Evolutionary conservation across 78 protist genomes (phyloP).

Genomic region (Planoprotostelium fungivorum): DNA sequence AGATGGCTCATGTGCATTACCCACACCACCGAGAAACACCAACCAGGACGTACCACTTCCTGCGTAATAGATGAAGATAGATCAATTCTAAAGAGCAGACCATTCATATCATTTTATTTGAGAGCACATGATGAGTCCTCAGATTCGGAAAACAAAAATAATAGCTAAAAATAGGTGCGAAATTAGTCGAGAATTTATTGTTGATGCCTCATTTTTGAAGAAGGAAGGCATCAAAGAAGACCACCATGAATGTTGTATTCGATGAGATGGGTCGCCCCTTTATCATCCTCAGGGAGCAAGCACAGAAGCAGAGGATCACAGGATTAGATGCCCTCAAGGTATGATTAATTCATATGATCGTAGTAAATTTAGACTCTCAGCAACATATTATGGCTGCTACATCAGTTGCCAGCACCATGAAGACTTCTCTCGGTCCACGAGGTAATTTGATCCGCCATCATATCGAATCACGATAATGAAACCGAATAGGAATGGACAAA

Average conservation of each 20-base stretch:
- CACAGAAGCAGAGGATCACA: constrained; percentile 66
- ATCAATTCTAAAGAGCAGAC: no score
- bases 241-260: constrained; percentile 86
- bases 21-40: neutral
- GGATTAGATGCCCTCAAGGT: constrained; percentile 97
- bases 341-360: neutral
- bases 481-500: constrained; percentile 99
- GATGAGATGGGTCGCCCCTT: constrained; percentile 98
- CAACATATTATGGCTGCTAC: constrained; percentile 92
- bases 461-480: constrained; percentile 29
- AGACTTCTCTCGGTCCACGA: constrained; percentile 95
- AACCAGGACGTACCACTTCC: neutral
- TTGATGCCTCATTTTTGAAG: no score
- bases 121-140: no score
- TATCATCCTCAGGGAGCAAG: constrained; percentile 92
- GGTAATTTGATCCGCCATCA: constrained; percentile 31
- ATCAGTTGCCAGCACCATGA: constrained; percentile 87
- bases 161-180: no score
- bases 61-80: no score
- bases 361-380: no score
- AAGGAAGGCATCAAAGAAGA: no score
- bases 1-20: neutral
- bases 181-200: no score
- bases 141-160: no score
- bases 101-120: no score